Percentiles rank a stretch among this genome's conserved stretches.
Evolutionary conservation across 2,329 filamentous ascomycete genomes (phyloP).

Genomic region (Chaetomiaceae sp.): DNA sequence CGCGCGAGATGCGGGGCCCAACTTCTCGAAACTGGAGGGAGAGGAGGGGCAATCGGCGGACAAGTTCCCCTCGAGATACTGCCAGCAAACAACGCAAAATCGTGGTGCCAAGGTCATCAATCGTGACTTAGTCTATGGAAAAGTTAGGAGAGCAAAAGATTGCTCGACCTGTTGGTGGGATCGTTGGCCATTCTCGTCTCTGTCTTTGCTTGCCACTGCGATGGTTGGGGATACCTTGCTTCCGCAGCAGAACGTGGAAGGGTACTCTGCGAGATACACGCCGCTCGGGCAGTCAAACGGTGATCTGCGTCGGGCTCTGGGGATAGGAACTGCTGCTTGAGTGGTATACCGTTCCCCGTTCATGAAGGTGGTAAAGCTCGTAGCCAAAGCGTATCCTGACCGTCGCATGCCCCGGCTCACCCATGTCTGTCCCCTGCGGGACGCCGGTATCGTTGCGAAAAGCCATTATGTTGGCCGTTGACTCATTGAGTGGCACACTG

Average conservation of each 20-base stretch:
- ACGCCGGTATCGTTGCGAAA: conserved; percentile 1
- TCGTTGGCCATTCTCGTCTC: background rate
- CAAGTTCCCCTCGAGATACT: background rate
- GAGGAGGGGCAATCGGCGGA: too few relatives aligned
- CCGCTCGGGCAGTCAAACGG: background rate
- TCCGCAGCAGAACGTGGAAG: background rate
- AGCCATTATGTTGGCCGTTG: background rate
- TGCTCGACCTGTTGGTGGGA: background rate
- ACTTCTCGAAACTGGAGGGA: too few relatives aligned
- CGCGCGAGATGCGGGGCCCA: background rate
- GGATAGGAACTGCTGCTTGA: background rate
- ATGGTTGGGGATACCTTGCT: background rate
- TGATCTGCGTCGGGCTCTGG: background rate
- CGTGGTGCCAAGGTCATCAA: background rate
- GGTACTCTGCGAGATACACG: background rate
- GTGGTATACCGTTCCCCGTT: background rate
- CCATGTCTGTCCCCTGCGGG: background rate
- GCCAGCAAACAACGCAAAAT: background rate
- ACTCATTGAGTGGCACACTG: conserved; percentile 71
- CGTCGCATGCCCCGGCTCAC: background rate
- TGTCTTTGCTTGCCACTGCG: background rate
- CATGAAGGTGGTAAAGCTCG: background rate
- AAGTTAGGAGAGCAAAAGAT: too few relatives aligned
- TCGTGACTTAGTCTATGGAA: background rate
- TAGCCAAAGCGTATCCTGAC: background rate